Evolutionary conservation across 352 stramenopile species (phyloP), one percentile per base, ranked within the genome.

Genomic region (Aphanomyces cochlioides): DNA sequence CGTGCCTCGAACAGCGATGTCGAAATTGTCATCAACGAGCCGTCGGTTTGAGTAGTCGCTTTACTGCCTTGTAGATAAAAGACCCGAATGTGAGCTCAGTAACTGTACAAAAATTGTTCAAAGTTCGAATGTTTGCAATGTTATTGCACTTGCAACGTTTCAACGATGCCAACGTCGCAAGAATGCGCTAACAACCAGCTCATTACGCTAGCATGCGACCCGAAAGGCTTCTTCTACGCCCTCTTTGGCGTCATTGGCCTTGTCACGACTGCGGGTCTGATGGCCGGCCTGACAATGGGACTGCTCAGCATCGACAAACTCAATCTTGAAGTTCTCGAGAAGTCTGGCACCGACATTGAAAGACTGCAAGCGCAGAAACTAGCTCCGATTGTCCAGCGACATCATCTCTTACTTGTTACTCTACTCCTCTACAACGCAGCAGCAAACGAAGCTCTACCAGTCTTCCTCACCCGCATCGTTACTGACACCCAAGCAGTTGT

Each of bases 331-430:
- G 90, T 90, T 72, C 78, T 90, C 45, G 77, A 92, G 74, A 81
- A 90, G 65, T 80, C 88, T 72, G 90, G 89, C 54, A 78, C 78
- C 10, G 74, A 79, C 6, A 45, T 72, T 12, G 84, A 98, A 74
- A 89, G 98, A 77, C 54, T 73, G 28, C 78, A 87, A 37, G 92
- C 93, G 7, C 72, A 67, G 21, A 73, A 77, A 8, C 80, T 98
- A 34, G 76, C 97, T 10, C 93, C 95, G 6, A 75, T 99, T 59
- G 78, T 98, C 39, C 77, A 87, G 56, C 73, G 86, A 39, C 93
- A 98, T 74, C 96, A 99, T 82, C 77, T 95, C 56, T 72, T 98
- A 7, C 77, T 99, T 6, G 95, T 98, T 12, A 97, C 96, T 54
- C 76, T 99, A 38, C 77, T 99, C 37, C 80, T 99, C n/a, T 83